Base-by-base conservation (phyloP, 495 filamentous ascomycete species). In the Staphylotrichum longicolle region DNA sequence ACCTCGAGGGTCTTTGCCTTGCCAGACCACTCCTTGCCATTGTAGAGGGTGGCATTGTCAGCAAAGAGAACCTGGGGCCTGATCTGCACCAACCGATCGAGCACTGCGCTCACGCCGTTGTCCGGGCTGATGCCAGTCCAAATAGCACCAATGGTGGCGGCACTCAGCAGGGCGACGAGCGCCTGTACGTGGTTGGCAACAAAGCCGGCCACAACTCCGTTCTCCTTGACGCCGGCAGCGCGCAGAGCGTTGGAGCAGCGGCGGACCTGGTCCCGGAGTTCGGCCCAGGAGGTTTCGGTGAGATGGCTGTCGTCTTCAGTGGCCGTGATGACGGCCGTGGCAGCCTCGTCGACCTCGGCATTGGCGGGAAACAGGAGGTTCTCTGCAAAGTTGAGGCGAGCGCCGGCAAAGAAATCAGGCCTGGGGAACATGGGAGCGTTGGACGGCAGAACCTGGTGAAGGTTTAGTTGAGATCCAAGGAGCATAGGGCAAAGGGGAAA, bases 101-200 rank as follows among this genome's bases (percentile, higher is more conserved):
- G 74, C 4, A 96, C 91, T 32, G 79, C 78, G 56, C 77, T 80
- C 45, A 80, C 77, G n/a, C 91, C 91, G 37, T 85, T 91, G 70
- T 95, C 91, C 0, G 90, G 89, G 63, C 88, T 93, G 48, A 95
- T 87, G 3, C 89, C 90, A 1, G 91, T 93, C 91, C 91, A 97
- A 46, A 93, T 83, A n/a, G 88, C 91, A 20, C 92, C 92, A 11
- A 96, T 73, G 3, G 89, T 84, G 4, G 90, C 84, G 10, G 89
- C 82, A 12, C 90, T 88, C 40, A 97, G 81, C 86, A 96, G 91
- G 11, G 88, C 89, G n/a, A 96, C 84, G 10, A 97, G 78, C 0
- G 92, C 86, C 65, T 93, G 87, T 11, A 81, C 80, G 68, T 96
- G 91, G 70, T 97, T 97, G 5, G 90, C 91, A 32, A 96, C 84